Conservation (phyloP, 2,329 filamentous ascomycete genomes). For the Cordyceps cateniannulata region DNA sequence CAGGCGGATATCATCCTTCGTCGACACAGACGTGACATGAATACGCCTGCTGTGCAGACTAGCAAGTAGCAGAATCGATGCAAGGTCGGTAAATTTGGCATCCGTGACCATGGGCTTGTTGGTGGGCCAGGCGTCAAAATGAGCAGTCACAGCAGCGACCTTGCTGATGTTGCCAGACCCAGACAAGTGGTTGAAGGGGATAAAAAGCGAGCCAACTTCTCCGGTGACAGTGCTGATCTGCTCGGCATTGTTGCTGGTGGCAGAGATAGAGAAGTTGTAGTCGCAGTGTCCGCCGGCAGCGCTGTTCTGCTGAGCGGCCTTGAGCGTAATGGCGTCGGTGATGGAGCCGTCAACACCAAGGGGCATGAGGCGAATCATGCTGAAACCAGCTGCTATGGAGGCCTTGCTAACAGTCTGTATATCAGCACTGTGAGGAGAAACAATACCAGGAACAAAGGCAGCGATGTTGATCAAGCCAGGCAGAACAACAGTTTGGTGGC, state of each 20-base stretch:
- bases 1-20: constrained; percentile 68
- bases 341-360: constrained; percentile 66
- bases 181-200: constrained; percentile 75
- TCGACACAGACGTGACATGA: constrained; percentile 75
- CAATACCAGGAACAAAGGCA: constrained; percentile 72
- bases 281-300: constrained; percentile 65
- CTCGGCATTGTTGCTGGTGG: constrained; percentile 65
- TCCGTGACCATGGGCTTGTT: constrained; percentile 78
- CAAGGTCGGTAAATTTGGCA: constrained; percentile 72
- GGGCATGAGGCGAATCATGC: constrained; percentile 74
- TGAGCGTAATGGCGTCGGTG: constrained; percentile 65
- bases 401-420: constrained; percentile 65
- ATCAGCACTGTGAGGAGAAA: constrained; percentile 57
- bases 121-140: constrained; percentile 71
- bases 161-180: constrained; percentile 79
- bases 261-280: constrained; percentile 73
- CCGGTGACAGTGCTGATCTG: constrained; percentile 66
- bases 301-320: constrained; percentile 64
- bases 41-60: constrained; percentile 73
- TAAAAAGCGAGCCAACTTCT: constrained; percentile 74
- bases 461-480: constrained; percentile 73
- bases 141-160: constrained; percentile 70
- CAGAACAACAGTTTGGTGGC: constrained; percentile 67
- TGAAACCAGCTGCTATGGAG: constrained; percentile 69
- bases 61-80: constrained; percentile 71